Evolutionary conservation across 2,329 filamentous ascomycete species (phyloP).

Genomic region (Cryphonectria radicalis): DNA sequence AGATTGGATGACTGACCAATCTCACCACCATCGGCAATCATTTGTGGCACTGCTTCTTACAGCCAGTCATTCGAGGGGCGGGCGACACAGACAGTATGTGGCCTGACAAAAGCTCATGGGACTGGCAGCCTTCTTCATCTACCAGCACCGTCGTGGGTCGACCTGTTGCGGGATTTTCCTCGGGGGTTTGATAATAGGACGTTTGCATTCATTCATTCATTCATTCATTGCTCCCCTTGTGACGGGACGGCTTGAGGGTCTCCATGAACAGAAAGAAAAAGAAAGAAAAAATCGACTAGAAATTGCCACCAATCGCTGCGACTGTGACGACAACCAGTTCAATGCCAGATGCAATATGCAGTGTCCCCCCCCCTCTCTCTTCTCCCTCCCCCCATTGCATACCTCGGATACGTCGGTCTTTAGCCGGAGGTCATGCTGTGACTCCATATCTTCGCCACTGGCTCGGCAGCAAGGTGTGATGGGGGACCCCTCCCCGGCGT

Average conservation of each 20-base stretch:
- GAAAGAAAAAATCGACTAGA: background rate
- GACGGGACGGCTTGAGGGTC: background rate
- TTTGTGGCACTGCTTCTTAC: background rate
- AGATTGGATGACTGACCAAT: background rate
- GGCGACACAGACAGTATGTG: background rate
- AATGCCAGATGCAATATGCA: background rate
- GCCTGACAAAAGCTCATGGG: background rate
- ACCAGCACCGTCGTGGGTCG: background rate
- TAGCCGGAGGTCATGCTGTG: background rate
- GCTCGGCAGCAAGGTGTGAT: background rate
- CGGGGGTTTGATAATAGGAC: background rate
- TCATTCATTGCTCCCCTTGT: background rate
- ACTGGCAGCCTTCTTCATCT: background rate
- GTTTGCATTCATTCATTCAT: background rate
- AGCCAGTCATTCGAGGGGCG: background rate
- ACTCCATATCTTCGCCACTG: background rate
- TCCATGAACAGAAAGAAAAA: background rate
- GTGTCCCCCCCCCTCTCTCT: background rate
- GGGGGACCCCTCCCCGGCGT: background rate
- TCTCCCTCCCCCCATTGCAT: background rate
- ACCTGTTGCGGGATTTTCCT: background rate
- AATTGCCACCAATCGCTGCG: slow-evolving; percentile 3
- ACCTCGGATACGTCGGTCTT: background rate
- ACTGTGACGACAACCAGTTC: background rate
- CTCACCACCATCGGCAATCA: background rate